Base-by-base conservation (phyloP, 192 early-diverging fungal genomes). In the Umbelopsis isabellina region DNA sequence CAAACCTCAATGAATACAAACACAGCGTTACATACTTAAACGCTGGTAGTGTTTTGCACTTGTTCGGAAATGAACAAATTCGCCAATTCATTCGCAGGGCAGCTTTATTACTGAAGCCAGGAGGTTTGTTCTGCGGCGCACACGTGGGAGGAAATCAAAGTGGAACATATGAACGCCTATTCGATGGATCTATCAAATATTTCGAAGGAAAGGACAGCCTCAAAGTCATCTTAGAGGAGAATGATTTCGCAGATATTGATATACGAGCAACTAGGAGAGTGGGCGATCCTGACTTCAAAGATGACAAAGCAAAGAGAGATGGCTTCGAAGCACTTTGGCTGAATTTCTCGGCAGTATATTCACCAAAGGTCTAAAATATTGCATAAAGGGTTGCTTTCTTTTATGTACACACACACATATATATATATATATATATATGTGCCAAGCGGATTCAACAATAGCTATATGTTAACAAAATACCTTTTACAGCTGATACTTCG, bases 31-130 rank as follows among this genome's bases (percentile, higher is more conserved):
- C 50, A 6, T 46, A 68, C 22, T 46, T 76, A 30, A 65, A 71
- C 25, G 61, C 75, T 45, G 68, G 68, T 25, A 76, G 75, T 49
- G 46, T 76, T 22, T 30, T 76, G n/a, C 75, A 76, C 22, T 53
- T 76, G 23, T 72, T 76, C 30, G 30, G 51, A 20, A 25, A 16
- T n/a, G 67, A 49, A 4, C 44, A 61, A n/a, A 58, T 71, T 9
- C 23, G 44, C 21, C 11, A 16, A 16, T 69, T 74, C 13, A 18
- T 74, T 46, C 53, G 25, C 10, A 67, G 73, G 10, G 48, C 58
- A 18, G 55, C 27, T 4, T n/a, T 51, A 22, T 35, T 68, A 35
- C 37, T 74, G 9, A 67, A 65, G 23, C 46, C 67, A 33, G 73
- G 73, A 20, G 72, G 72, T 22, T 44, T 68, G 37, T 30, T 74